A percentile compares a stretch with the other conserved stretches of the same genome.
Evolutionary conservation across 1,284 basidiomycete species (phyloP).

Genomic region (Gymnopus androsaceus): DNA sequence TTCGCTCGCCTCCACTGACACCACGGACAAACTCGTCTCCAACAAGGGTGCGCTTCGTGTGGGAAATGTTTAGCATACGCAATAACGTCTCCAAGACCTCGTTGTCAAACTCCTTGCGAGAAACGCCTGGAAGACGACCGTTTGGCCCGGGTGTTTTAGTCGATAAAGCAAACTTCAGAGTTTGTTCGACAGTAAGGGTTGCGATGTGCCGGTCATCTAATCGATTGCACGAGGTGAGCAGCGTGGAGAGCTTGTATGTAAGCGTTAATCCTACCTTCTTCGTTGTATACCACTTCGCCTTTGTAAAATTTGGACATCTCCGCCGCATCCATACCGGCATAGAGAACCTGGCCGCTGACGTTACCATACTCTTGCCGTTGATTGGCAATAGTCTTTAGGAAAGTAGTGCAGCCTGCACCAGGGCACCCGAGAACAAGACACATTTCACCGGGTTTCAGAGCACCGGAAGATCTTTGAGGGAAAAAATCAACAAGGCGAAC

Average conservation of each 20-base stretch:
- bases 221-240: background rate
- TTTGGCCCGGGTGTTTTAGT: conserved; percentile 71
- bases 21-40: conserved; percentile 86
- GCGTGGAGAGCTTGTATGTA: conserved; percentile 12
- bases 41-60: conserved; percentile 77
- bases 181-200: conserved; percentile 76
- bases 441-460: conserved; percentile 67
- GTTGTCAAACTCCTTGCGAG: conserved; percentile 58
- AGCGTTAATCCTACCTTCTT: conserved; percentile 72
- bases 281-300: conserved; percentile 87
- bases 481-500: conserved; percentile 31
- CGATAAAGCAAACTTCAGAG: conserved; percentile 66
- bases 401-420: conserved; percentile 80
- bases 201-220: conserved; percentile 77
- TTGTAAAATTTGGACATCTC: conserved; percentile 71
- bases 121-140: conserved; percentile 68
- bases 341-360: conserved; percentile 68
- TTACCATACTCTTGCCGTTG: conserved; percentile 61
- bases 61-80: conserved; percentile 79
- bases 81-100: conserved; percentile 66
- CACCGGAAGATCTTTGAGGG: conserved; percentile 62
- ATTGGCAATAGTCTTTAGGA: conserved; percentile 79
- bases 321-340: conserved; percentile 68
- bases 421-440: conserved; percentile 81
- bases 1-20: conserved; percentile 84